Percentiles rank a stretch among this genome's conserved stretches.
Conservation (phyloP, 441 rosid genomes). For the Corymbia citriodora region DNA sequence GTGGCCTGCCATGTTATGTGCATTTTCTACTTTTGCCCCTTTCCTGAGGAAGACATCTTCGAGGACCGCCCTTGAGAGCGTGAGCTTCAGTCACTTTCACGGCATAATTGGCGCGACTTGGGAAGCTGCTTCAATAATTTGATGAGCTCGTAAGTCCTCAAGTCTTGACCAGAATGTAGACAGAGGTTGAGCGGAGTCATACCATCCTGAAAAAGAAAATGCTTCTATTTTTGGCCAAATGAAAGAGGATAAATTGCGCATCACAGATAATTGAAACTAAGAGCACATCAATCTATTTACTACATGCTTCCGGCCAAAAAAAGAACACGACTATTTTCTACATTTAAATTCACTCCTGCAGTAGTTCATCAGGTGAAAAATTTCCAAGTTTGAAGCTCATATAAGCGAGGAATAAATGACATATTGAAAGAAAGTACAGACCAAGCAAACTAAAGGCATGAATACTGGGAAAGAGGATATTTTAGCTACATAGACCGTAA, state of each 20-base stretch:
- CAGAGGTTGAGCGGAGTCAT: conserved; percentile 79
- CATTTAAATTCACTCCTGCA: not conserved
- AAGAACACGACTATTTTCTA: not conserved
- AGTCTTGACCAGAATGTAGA: conserved; percentile 52
- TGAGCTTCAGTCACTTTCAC: not conserved
- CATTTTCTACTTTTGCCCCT: not conserved
- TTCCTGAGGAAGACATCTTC: not conserved
- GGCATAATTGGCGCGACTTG: conserved; percentile 1
- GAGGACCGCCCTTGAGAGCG: not conserved
- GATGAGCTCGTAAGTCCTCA: conserved; percentile 63
- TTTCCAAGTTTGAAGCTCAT: not conserved
- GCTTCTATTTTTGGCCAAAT: not conserved
- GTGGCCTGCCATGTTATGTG: not conserved
- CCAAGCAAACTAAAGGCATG: not conserved
- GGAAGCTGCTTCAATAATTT: conserved; percentile 68
- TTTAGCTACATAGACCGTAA: not conserved
- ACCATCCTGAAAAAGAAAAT: conserved; percentile 50
- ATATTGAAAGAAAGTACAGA: not conserved
- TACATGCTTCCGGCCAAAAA: not conserved
- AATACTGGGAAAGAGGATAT: not conserved
- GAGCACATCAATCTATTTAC: not conserved
- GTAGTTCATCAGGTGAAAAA: not conserved
- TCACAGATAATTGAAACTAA: not conserved
- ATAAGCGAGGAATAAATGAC: not conserved
- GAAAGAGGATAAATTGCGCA: not conserved